phyloP scores from a whole-genome alignment of 164 flowering plant species.

The Macadamia integrifolia region DNA sequence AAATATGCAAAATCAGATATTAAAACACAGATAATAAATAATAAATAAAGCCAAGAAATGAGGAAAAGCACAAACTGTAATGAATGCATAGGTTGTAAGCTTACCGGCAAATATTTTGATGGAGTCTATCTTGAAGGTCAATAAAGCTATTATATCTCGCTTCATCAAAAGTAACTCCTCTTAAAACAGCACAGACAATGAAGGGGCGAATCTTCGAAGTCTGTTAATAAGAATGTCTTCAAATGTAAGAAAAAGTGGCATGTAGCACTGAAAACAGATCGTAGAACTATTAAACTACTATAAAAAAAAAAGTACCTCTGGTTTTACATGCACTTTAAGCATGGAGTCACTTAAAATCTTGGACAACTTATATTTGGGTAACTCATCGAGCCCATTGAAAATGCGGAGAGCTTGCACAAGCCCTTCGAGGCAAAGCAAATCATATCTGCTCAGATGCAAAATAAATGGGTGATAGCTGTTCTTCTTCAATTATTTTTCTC shows the following conservation, averaged over 20 bases:
- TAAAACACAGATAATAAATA: too few species aligned
- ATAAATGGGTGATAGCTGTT: background rate
- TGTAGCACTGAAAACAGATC: background rate
- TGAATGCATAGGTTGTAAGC: background rate
- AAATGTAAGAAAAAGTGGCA: background rate
- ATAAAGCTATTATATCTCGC: conserved; percentile 88
- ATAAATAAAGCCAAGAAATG: too few species aligned
- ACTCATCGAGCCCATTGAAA: conserved; percentile 49
- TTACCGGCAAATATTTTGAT: conserved; percentile 96
- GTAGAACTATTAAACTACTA: background rate
- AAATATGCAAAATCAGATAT: too few species aligned
- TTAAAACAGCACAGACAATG: conserved; percentile 94
- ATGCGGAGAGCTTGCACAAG: conserved; percentile 74
- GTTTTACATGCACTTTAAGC: conserved; percentile 76
- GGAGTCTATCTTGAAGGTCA: conserved; percentile 96
- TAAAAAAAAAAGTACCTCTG: conserved; percentile 58
- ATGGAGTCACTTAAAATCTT: conserved; percentile 40
- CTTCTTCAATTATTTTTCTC: background rate
- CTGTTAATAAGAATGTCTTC: conserved; percentile 31
- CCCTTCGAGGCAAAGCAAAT: conserved; percentile 96
- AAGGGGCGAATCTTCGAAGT: conserved; percentile 71
- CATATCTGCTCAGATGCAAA: conserved; percentile 43
- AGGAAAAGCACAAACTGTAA: background rate
- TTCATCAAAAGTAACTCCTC: conserved; percentile 79
- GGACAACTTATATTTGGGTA: conserved; percentile 54